These are phyloP conservation scores for Torulaspora gathmanii DNA, from an alignment of 805 yeast species.

Conservation along the genomic window DNA sequence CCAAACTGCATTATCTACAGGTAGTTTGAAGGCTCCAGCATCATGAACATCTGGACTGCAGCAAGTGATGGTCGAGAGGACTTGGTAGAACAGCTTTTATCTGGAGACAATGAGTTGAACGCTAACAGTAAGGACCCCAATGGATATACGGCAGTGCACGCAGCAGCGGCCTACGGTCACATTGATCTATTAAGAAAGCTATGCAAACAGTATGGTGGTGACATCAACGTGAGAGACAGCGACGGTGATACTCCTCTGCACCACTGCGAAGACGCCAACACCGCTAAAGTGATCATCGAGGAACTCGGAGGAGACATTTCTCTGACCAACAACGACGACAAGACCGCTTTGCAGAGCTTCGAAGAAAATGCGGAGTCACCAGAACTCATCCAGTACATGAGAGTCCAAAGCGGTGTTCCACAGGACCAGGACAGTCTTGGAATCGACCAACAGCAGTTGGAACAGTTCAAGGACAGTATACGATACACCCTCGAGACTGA, in stretches of 20 bases:
- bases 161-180: slow-evolving; percentile 94
- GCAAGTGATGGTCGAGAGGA: slow-evolving; percentile 77
- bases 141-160: slow-evolving; percentile 96
- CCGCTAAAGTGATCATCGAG: slow-evolving; percentile 65
- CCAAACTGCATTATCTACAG: neutral
- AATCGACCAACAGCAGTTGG: slow-evolving; percentile 30
- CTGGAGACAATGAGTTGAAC: slow-evolving; percentile 42
- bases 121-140: slow-evolving; percentile 81
- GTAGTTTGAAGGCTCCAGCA: neutral
- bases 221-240: slow-evolving; percentile 71
- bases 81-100: slow-evolving; percentile 53
- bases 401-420: slow-evolving; percentile 36
- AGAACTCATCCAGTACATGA: slow-evolving; percentile 64
- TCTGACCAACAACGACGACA: slow-evolving; percentile 64
- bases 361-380: slow-evolving; percentile 85
- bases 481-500: slow-evolving; percentile 54
- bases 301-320: slow-evolving; percentile 62
- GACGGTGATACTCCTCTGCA: slow-evolving; percentile 97
- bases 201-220: slow-evolving; percentile 53
- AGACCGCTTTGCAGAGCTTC: slow-evolving; percentile 66
- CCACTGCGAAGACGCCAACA: slow-evolving; percentile 67
- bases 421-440: slow-evolving; percentile 24
- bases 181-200: slow-evolving; percentile 48
- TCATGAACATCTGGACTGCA: slow-evolving; percentile 84
- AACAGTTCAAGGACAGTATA: slow-evolving; percentile 42